These are phyloP conservation scores for Chenopodium berlandieri DNA, from an alignment of 148 eudicot species.

Conservation along the genomic window DNA sequence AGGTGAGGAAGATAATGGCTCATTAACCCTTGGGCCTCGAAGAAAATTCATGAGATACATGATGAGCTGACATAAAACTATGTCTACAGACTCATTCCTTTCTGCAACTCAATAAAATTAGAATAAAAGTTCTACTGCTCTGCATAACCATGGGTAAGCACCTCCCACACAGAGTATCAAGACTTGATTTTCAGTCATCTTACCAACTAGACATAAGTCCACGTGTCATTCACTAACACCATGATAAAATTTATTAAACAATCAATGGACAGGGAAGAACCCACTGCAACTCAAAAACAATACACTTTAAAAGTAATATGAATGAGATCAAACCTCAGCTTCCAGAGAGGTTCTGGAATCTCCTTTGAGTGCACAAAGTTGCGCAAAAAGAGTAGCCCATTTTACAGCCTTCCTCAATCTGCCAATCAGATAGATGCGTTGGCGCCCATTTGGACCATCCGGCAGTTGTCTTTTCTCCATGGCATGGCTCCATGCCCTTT, in stretches of 20 bases:
- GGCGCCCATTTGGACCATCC: slow-evolving; percentile 89
- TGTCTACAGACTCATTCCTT: background rate
- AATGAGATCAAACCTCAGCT: slow-evolving; percentile 69
- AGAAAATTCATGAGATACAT: background rate
- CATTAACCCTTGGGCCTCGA: background rate
- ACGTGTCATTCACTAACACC: background rate
- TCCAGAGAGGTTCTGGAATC: slow-evolving; percentile 97
- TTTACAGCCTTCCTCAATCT: slow-evolving; percentile 93
- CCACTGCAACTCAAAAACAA: no score
- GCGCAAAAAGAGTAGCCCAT: slow-evolving; percentile 82
- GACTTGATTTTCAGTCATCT: background rate
- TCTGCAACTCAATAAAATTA: background rate
- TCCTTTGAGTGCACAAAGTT: slow-evolving; percentile 82
- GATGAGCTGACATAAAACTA: background rate
- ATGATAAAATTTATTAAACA: background rate
- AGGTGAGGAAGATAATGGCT: background rate
- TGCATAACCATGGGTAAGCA: background rate
- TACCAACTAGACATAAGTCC: background rate
- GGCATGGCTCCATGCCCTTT: slow-evolving; percentile 99
- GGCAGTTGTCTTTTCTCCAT: slow-evolving; percentile 98
- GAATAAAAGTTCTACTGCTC: background rate
- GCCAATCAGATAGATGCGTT: slow-evolving; percentile 80
- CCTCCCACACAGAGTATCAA: background rate
- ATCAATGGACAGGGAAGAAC: background rate
- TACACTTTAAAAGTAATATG: background rate